Conservation (phyloP, 208 protist species). For the Trypanosoma theileri region DNA sequence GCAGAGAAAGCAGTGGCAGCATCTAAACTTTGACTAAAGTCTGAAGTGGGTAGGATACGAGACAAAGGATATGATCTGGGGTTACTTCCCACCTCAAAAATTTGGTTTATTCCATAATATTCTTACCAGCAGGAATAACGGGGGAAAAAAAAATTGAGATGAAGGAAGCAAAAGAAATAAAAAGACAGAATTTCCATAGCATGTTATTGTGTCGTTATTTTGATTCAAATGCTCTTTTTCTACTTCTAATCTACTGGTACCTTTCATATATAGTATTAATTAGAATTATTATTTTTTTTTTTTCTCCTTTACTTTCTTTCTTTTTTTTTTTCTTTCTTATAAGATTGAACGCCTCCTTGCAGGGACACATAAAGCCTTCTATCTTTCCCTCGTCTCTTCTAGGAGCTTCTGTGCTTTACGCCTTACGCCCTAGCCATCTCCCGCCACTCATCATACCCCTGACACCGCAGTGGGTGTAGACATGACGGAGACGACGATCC, state of each 20-base stretch:
- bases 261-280: background rate
- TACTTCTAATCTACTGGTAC: too few relatives aligned
- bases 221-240: background rate
- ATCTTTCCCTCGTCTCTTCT: too few relatives aligned
- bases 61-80: background rate
- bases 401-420: too few relatives aligned
- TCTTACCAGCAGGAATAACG: background rate
- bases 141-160: background rate
- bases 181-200: background rate
- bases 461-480: background rate
- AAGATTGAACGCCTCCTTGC: background rate
- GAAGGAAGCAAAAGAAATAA: slow-evolving; percentile 3
- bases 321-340: slow-evolving; percentile 22
- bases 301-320: slow-evolving; percentile 2
- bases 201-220: background rate
- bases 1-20: slow-evolving; percentile 47
- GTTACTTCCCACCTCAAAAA: background rate
- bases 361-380: background rate
- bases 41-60: background rate
- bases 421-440: too few relatives aligned
- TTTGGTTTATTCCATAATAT: too few relatives aligned
- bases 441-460: too few relatives aligned
- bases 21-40: slow-evolving; percentile 53
- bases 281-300: slow-evolving; percentile 8
- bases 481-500: slow-evolving; percentile 74